phyloP scores from a whole-genome alignment of 768 basidiomycete species.

The Pleurotus platypus region DNA sequence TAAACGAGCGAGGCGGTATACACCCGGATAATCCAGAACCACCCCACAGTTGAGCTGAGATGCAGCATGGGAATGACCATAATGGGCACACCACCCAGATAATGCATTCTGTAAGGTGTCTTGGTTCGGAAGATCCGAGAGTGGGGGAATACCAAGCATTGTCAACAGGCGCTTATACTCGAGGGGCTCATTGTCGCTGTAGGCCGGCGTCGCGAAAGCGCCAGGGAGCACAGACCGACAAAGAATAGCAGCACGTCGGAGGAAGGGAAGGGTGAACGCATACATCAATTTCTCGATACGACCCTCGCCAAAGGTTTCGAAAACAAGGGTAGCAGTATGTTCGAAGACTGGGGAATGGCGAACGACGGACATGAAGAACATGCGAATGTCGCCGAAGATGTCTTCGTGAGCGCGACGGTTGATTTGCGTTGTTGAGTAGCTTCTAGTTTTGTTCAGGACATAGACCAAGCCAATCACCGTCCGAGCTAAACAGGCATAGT shows the following conservation, averaged over 20 bases:
- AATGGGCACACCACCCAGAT: slow-evolving; percentile 88
- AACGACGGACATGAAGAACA: slow-evolving; percentile 90
- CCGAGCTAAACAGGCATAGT: slow-evolving; percentile 87
- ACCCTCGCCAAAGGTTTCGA: slow-evolving; percentile 79
- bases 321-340: slow-evolving; percentile 75
- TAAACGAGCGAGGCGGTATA: slow-evolving; percentile 80
- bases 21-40: slow-evolving; percentile 74
- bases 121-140: slow-evolving; percentile 76
- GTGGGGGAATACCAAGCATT: slow-evolving; percentile 74
- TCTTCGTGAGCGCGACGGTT: slow-evolving; percentile 54
- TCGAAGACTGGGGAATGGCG: slow-evolving; percentile 87
- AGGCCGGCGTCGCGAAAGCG: slow-evolving; percentile 52
- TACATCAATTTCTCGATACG: slow-evolving; percentile 85
- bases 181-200: slow-evolving; percentile 37
- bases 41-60: slow-evolving; percentile 80
- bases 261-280: slow-evolving; percentile 86
- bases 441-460: slow-evolving; percentile 69
- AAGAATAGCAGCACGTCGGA: slow-evolving; percentile 83
- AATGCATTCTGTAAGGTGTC: slow-evolving; percentile 88
- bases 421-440: slow-evolving; percentile 41
- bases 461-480: slow-evolving; percentile 85
- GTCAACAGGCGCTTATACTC: slow-evolving; percentile 80
- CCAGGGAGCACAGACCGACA: slow-evolving; percentile 71
- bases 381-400: slow-evolving; percentile 80
- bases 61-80: slow-evolving; percentile 75